Evolutionary conservation across 2,329 filamentous ascomycete species (phyloP), one percentile per base, ranked within the genome.

Genomic region (Hypoxylon sp.): DNA sequence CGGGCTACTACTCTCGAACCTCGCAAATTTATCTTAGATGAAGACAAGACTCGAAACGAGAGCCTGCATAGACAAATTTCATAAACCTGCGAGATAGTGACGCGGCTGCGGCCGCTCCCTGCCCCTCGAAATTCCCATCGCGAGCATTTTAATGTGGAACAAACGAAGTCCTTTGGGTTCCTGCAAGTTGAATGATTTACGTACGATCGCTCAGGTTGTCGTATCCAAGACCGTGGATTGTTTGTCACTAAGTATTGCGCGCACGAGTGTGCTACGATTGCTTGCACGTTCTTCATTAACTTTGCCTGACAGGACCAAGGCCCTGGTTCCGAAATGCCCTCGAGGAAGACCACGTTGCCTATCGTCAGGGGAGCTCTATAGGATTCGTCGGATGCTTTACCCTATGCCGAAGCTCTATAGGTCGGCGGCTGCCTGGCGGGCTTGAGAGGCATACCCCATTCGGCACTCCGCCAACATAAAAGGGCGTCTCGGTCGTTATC

Each of bases 1-100:
- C 37, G 41, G 41, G 59, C 47, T 52, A 54, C 48, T 13, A 53
- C 34, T n/a, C 26, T 63, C 50, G 34, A 62, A 62, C 58, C 11
- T 43, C 15, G 20, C 51, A 44, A 65, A 68, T 68, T 61, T 65
- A 66, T 59, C 50, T 64, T 68, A 61, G 56, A 68, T 66, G 56
- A 66, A 64, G 51, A 62, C 57, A 34, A 68, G 56, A 37, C 53
- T 62, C 50, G 26, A 50, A 62, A 56, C 44, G 56, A 64, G 24
- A 41, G 50, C 57, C 43, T 49, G 62, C 62, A 68, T 63, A 48
- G 54, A 34, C 43, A 32, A 32, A 37, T 54, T 43, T 49, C 49
- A 50, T 57, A 51, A 41, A 39, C 50, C 54, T 55, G 53, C 56
- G 43, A 68, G 59, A 63, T 63, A 68, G 55, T 46, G 47, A 63